These are phyloP conservation scores for Nannizziopsis barbatae DNA, from an alignment of 2,329 filamentous ascomycete species.

Conservation along the genomic window DNA sequence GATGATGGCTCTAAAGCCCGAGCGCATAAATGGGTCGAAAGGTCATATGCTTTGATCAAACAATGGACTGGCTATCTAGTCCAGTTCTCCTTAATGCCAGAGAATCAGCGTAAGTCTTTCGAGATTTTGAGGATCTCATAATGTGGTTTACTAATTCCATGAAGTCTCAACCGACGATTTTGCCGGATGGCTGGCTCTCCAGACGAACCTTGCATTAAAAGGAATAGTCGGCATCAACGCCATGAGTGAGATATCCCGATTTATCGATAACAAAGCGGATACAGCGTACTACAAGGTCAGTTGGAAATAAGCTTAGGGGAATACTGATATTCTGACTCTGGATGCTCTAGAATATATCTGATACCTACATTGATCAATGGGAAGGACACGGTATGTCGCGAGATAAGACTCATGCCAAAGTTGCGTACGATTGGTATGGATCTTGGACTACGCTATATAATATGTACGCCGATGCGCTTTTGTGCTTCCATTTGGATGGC, in stretches of 20 bases:
- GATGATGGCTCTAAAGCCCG: slow-evolving; percentile 44
- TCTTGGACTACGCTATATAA: slow-evolving; percentile 82
- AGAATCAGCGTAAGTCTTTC: slow-evolving; percentile 50
- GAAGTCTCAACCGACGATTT: slow-evolving; percentile 72
- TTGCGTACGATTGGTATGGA: slow-evolving; percentile 69
- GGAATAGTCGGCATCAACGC: slow-evolving; percentile 72
- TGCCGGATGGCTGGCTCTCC: slow-evolving; percentile 63
- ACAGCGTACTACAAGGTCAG: slow-evolving; percentile 45
- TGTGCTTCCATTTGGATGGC: slow-evolving; percentile 62
- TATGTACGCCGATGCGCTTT: slow-evolving; percentile 65
- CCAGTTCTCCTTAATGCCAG: slow-evolving; percentile 61
- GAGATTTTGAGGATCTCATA: neutral
- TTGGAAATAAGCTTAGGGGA: slow-evolving; percentile 9
- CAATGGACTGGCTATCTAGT: slow-evolving; percentile 72
- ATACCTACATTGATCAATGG: slow-evolving; percentile 63
- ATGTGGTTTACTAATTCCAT: neutral
- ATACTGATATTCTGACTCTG: neutral
- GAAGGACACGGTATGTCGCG: slow-evolving; percentile 57
- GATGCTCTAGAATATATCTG: slow-evolving; percentile 42
- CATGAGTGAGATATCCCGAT: slow-evolving; percentile 58
- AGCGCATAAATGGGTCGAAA: slow-evolving; percentile 53
- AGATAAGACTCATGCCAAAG: slow-evolving; percentile 59
- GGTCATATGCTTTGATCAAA: slow-evolving; percentile 60
- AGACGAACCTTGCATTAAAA: slow-evolving; percentile 73
- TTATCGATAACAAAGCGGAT: slow-evolving; percentile 49